Evolutionary conservation across 495 filamentous ascomycete genomes (phyloP).

Genomic region (Recurvomyces mirabilis): DNA sequence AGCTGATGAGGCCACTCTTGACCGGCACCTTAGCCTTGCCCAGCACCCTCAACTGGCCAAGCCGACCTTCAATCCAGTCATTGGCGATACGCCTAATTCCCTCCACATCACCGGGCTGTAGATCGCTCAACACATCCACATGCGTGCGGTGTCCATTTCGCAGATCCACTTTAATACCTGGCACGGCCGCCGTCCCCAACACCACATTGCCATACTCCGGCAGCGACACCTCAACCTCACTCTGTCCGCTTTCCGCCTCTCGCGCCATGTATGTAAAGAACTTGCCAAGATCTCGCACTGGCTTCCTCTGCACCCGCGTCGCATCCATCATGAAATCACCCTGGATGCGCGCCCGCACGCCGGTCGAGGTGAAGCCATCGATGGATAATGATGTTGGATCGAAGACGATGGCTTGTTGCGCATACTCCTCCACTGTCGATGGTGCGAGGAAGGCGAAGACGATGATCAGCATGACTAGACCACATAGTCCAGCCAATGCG

Average conservation of each 20-base stretch:
- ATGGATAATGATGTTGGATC: constrained; percentile 72
- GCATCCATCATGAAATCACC: constrained; percentile 73
- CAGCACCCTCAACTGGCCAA: constrained; percentile 54
- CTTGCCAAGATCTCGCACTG: constrained; percentile 61
- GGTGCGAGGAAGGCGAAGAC: constrained; percentile 65
- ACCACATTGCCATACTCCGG: constrained; percentile 73
- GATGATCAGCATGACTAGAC: constrained; percentile 42
- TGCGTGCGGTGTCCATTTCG: constrained; percentile 63
- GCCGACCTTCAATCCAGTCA: constrained; percentile 72
- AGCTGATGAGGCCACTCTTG: constrained; percentile 62
- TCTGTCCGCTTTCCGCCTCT: constrained; percentile 56
- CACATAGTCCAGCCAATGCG: constrained; percentile 39
- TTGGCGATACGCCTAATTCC: constrained; percentile 69
- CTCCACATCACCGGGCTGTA: constrained; percentile 64
- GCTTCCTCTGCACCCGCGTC: constrained; percentile 52
- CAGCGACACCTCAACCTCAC: constrained; percentile 64
- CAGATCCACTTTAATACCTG: constrained; percentile 60
- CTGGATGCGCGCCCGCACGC: constrained; percentile 65
- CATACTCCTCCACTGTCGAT: constrained; percentile 70
- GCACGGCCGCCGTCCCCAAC: constrained; percentile 64
- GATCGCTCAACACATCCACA: constrained; percentile 65
- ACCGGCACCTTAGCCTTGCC: constrained; percentile 59
- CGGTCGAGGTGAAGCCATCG: constrained; percentile 65
- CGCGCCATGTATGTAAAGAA: constrained; percentile 72
- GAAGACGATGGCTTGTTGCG: constrained; percentile 66